phyloP scores from a whole-genome alignment of 495 filamentous ascomycete genomes.

The Penicillium flavigenum region DNA sequence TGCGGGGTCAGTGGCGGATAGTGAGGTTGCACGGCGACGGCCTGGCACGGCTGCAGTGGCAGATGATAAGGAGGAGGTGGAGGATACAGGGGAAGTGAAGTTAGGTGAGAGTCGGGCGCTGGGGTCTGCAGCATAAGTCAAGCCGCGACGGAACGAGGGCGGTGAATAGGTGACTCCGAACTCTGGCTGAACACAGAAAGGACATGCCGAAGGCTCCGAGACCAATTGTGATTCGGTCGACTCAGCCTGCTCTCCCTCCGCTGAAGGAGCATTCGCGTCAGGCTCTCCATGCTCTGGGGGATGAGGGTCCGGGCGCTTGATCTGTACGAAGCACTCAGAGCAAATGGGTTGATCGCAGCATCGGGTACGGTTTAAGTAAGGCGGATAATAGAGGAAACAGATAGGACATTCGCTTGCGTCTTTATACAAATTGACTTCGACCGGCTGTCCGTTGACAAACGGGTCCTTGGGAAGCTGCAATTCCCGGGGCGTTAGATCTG shows the following conservation, averaged over 20 bases:
- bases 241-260: constrained; percentile 38
- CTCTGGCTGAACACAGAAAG: constrained; percentile 91
- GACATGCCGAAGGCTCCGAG: constrained; percentile 89
- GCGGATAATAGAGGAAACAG: constrained; percentile 93
- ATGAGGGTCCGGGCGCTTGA: constrained; percentile 95
- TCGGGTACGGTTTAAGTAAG: constrained; percentile 90
- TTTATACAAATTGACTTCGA: constrained; percentile 93
- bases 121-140: constrained; percentile 62
- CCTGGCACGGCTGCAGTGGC: constrained; percentile 34
- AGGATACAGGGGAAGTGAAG: constrained; percentile 70
- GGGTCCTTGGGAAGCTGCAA: constrained; percentile 78
- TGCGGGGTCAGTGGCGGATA: constrained; percentile 73
- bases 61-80: constrained; percentile 53
- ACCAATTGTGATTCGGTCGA: constrained; percentile 66
- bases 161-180: constrained; percentile 92
- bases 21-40: constrained; percentile 71
- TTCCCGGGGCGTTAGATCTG: constrained; percentile 73
- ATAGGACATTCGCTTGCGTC: constrained; percentile 89
- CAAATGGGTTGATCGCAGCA: constrained; percentile 98
- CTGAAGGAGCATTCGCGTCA: constrained; percentile 46
- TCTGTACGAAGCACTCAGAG: constrained; percentile 98
- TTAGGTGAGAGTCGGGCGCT: constrained; percentile 41
- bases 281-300: constrained; percentile 78
- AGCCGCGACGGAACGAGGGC: constrained; percentile 81
- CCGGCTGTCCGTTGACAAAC: constrained; percentile 84